phyloP scores from a whole-genome alignment of 495 filamentous ascomycete genomes.

The Aspergillus sclerotioniger region DNA sequence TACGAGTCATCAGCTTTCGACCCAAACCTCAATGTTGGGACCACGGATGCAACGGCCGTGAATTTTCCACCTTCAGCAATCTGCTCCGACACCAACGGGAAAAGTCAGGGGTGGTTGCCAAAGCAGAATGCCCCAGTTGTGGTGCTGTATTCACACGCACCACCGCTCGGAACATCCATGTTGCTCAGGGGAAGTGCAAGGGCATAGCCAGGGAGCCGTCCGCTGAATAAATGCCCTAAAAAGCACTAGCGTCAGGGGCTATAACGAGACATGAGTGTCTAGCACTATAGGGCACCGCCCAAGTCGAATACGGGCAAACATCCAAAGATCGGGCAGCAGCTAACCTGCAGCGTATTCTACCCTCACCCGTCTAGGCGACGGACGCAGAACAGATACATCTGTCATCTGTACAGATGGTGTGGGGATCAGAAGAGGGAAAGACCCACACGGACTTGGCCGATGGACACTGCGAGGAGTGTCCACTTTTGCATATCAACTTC shows the following conservation, averaged over 20 bases:
- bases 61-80: constrained; percentile 96
- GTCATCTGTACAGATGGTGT: not conserved
- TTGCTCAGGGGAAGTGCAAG: constrained; percentile 89
- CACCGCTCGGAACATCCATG: constrained; percentile 85
- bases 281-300: not conserved
- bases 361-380: not conserved
- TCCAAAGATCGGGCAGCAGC: not conserved
- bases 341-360: not conserved
- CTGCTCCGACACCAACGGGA: constrained; percentile 89
- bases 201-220: constrained; percentile 31
- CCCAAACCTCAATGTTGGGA: constrained; percentile 95
- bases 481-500: constrained; percentile 1
- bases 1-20: constrained; percentile 69
- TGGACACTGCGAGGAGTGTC: not conserved
- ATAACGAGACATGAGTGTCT: not conserved
- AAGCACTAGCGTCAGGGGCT: not conserved
- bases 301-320: not conserved
- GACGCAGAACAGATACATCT: not conserved
- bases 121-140: constrained; percentile 82
- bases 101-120: constrained; percentile 83
- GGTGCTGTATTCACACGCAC: constrained; percentile 90
- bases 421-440: not conserved
- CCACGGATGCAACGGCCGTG: constrained; percentile 88
- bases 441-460: not conserved
- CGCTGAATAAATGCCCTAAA: constrained; percentile 20